Base-by-base conservation (phyloP, 768 basidiomycete genomes). In the Pleurotus citrinopileatus region DNA sequence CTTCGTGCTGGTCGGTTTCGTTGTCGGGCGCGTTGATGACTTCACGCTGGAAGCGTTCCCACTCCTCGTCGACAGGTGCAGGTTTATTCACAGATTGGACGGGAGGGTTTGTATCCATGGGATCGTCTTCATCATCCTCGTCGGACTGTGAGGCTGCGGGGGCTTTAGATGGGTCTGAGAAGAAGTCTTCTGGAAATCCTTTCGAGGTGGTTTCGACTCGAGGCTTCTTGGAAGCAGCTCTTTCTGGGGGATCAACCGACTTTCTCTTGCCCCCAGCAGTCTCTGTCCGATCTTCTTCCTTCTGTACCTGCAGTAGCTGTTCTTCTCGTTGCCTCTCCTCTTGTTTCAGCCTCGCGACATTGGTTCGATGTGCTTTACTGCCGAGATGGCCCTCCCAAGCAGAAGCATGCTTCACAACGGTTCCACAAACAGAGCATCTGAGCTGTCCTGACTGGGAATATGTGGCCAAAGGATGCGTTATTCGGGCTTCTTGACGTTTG, bases 311-410 rank as follows among this genome's bases (percentile, higher is more conserved):
- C 55, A 59, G 57, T 56, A 64, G 68, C 55, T 69, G 55, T 54
- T 71, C 73, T 61, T 72, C 74, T 52, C 65, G 70, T 29, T 60
- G 59, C 51, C 66, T 70, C 55, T 85, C 81, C 59, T 84, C 78
- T 62, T 84, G 82, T 57, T 75, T 80, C 40, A 84, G 62, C 15
- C 80, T 79, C 9, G 76, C 74, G 15, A 85, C 82, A 61, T 82
- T 85, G 36, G 75, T 84, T 28, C 91, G 82, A 65, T 94, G 91
- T 1, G 69, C 69, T 70, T 93, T 93, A 70, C 87, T 90, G 10
- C 86, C 90, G 17, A 94, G 66, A 68, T 94, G 91, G 19, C 91
- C 89, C 55, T 91, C 84, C 91, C 91, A 94, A n/a, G 87, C 87
- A 22, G 87, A 82, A 2, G 88, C 79, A 61, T 91, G 83, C 61